phyloP scores from a whole-genome alignment of 108 stramenopile species.

The Cylindrotheca fusiformis region DNA sequence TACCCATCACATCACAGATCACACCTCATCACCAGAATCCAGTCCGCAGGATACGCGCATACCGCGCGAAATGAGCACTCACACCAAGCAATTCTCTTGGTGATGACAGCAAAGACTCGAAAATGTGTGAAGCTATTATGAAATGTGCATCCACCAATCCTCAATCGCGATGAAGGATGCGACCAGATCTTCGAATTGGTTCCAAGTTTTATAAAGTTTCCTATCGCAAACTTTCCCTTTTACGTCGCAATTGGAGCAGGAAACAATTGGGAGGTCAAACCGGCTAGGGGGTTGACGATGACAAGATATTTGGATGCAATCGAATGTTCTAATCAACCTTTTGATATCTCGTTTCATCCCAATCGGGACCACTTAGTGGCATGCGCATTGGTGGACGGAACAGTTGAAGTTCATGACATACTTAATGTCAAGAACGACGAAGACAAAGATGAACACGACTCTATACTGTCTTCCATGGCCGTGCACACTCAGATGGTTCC shows the following conservation, averaged over 20 bases:
- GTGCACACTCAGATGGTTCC: constrained; percentile 40
- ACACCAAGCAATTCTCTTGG: too few relatives aligned
- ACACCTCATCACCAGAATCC: too few relatives aligned
- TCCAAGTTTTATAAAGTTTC: not conserved
- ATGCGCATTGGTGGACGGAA: constrained; percentile 79
- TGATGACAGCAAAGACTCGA: too few relatives aligned
- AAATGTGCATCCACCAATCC: too few relatives aligned
- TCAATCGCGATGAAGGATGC: not conserved
- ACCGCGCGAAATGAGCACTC: too few relatives aligned
- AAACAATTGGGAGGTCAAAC: not conserved
- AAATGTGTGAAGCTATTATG: too few relatives aligned
- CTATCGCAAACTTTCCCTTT: not conserved
- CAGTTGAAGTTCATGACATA: constrained; percentile 78
- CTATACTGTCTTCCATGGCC: constrained; percentile 70
- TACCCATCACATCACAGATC: too few relatives aligned
- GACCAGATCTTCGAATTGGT: not conserved
- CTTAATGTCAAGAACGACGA: constrained; percentile 22
- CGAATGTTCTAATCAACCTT: constrained; percentile 82
- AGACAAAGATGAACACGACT: constrained; percentile 67
- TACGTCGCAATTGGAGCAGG: too few relatives aligned
- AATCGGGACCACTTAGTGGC: constrained; percentile 50
- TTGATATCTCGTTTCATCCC: constrained; percentile 80
- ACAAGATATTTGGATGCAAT: constrained; percentile 23
- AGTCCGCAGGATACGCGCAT: too few relatives aligned
- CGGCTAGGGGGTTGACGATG: not conserved